Percentiles rank a stretch among this genome's conserved stretches.
These are phyloP conservation scores for Fusarium hainanense DNA, from an alignment of 2,329 filamentous ascomycete genomes.

Conservation along the genomic window DNA sequence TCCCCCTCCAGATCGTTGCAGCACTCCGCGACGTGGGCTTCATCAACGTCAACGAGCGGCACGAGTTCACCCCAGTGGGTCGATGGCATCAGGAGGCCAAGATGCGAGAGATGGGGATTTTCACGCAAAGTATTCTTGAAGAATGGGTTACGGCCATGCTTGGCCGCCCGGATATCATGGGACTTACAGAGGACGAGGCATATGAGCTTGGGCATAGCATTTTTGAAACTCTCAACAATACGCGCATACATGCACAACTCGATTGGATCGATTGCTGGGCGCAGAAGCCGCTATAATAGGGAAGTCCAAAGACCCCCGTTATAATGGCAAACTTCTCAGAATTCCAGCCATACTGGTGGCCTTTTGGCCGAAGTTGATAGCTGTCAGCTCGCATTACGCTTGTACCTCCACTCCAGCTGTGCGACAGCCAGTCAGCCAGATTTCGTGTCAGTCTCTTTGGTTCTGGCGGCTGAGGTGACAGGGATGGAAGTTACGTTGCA, in stretches of 20 bases:
- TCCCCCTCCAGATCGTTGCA: constrained; percentile 45
- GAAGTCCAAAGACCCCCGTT: background rate
- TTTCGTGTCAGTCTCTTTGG: background rate
- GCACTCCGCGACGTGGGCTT: constrained; percentile 51
- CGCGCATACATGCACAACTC: constrained; percentile 49
- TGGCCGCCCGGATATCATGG: constrained; percentile 49
- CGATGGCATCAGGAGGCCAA: constrained; percentile 52
- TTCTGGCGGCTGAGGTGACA: constrained; percentile 9
- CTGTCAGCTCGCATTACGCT: constrained; percentile 21
- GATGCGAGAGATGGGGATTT: constrained; percentile 54
- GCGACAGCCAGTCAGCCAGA: constrained; percentile 15
- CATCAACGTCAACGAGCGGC: constrained; percentile 46
- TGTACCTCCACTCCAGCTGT: constrained; percentile 11
- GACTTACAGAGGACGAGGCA: constrained; percentile 51
- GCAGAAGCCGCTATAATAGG: constrained; percentile 50
- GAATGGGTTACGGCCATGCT: constrained; percentile 52
- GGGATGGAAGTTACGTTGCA: constrained; percentile 30
- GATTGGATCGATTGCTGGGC: constrained; percentile 54
- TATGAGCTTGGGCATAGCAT: constrained; percentile 48
- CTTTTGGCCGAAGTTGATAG: constrained; percentile 13
- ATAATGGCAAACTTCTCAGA: constrained; percentile 3
- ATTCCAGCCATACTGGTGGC: constrained; percentile 7
- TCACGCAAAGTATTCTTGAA: constrained; percentile 51
- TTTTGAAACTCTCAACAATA: constrained; percentile 49
- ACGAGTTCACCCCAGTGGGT: constrained; percentile 51